A percentile compares a stretch with the other conserved stretches of the same genome.
These are phyloP conservation scores for Thalassiosira allenii DNA, from an alignment of 352 stramenopile genomes.

Conservation along the genomic window DNA sequence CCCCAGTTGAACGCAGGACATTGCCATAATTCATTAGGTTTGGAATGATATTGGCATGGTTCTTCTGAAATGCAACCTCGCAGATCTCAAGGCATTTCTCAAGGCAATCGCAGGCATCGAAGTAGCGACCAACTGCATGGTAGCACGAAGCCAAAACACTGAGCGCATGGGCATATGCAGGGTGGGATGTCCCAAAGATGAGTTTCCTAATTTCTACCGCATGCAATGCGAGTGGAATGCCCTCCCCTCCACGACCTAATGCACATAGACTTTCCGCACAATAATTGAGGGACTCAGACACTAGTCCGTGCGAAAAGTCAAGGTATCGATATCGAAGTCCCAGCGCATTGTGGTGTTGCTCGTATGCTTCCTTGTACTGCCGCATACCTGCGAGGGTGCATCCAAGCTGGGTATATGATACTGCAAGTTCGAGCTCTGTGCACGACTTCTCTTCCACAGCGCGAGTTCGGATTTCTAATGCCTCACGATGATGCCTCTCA, in stretches of 20 bases:
- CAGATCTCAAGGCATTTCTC: slow-evolving; percentile 66
- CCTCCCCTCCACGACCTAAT: slow-evolving; percentile 38
- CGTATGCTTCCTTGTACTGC: slow-evolving; percentile 43
- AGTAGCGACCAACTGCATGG: slow-evolving; percentile 49
- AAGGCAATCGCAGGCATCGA: slow-evolving; percentile 45
- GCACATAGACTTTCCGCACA: slow-evolving; percentile 58
- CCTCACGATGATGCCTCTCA: slow-evolving; percentile 62
- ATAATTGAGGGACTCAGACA: slow-evolving; percentile 70
- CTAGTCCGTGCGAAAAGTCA: slow-evolving; percentile 53
- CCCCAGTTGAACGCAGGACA: slow-evolving; percentile 18
- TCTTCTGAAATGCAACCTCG: slow-evolving; percentile 54
- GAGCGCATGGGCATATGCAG: slow-evolving; percentile 66
- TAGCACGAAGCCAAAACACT: slow-evolving; percentile 60
- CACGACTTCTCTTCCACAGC: slow-evolving; percentile 42
- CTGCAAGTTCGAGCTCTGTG: slow-evolving; percentile 53
- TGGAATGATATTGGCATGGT: slow-evolving; percentile 62
- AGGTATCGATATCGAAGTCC: slow-evolving; percentile 43
- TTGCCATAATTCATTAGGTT: slow-evolving; percentile 53
- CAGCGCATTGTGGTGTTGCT: slow-evolving; percentile 61
- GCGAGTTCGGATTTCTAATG: slow-evolving; percentile 61
- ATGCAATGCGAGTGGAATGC: slow-evolving; percentile 57
- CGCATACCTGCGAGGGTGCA: slow-evolving; percentile 48
- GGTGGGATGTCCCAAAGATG: slow-evolving; percentile 56
- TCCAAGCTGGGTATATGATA: slow-evolving; percentile 61
- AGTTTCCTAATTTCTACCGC: slow-evolving; percentile 58